A percentile compares a stretch with the other conserved stretches of the same genome.
phyloP scores from a whole-genome alignment of 495 filamentous ascomycete species.

The Neurospora sp. region DNA sequence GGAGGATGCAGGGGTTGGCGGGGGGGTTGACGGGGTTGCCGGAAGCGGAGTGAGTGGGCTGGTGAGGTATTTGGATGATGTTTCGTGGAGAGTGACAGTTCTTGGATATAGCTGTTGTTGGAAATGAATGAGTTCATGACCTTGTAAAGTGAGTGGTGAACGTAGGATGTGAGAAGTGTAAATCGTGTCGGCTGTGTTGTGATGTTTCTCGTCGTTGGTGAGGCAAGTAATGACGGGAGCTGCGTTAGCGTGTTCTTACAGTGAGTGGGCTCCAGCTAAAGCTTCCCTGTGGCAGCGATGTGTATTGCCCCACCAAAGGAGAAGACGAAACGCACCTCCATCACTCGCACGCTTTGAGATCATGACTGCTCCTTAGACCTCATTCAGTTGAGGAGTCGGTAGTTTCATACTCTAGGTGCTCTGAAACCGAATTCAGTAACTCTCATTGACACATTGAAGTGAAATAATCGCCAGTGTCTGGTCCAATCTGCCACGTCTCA shows the following conservation, averaged over 20 bases:
- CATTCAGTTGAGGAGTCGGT: no score
- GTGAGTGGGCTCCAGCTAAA: background rate
- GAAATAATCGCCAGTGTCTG: no score
- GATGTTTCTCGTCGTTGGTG: background rate
- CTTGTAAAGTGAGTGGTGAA: no score
- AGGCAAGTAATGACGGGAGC: background rate
- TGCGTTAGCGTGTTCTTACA: background rate
- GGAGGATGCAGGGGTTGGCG: conserved; percentile 78
- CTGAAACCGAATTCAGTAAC: no score
- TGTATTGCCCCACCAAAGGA: background rate
- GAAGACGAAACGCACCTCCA: background rate
- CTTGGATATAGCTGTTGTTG: background rate
- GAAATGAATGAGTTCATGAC: background rate
- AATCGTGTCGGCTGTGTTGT: background rate
- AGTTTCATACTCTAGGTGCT: no score
- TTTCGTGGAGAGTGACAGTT: background rate
- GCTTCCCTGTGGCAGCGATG: background rate
- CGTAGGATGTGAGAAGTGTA: background rate
- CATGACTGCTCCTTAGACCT: no score
- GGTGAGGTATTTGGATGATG: background rate
- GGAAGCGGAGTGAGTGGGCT: conserved; percentile 25
- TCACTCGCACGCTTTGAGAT: no score
- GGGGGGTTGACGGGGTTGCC: conserved; percentile 63
- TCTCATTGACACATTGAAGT: no score
- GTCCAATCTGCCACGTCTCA: no score